phyloP scores from a whole-genome alignment of 192 early-diverging fungal species.

The Umbelopsis sp. region DNA sequence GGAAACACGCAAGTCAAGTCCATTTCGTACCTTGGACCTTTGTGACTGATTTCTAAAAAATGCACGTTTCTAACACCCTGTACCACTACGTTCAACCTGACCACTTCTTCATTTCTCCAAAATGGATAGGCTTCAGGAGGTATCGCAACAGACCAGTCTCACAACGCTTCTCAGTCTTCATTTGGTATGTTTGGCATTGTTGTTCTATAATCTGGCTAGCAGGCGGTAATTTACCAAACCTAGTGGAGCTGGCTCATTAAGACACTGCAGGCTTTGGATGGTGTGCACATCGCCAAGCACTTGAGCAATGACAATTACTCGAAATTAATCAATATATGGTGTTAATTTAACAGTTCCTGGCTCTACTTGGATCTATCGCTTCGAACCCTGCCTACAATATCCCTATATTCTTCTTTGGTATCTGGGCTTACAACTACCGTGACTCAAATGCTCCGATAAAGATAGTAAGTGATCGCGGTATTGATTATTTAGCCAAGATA shows the following conservation, averaged over 20 bases:
- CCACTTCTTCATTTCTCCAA: background rate
- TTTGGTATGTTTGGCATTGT: constrained; percentile 17
- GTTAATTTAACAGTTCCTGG: constrained; percentile 38
- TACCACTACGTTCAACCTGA: background rate
- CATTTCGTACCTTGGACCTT: background rate
- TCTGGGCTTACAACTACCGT: constrained; percentile 52
- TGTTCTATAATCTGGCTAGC: background rate
- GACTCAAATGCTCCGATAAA: constrained; percentile 54
- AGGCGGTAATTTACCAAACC: too few species aligned
- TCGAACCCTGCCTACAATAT: constrained; percentile 52
- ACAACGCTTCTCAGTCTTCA: constrained; percentile 34
- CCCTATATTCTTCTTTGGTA: constrained; percentile 54
- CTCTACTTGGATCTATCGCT: constrained; percentile 48
- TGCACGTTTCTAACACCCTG: constrained; percentile 2
- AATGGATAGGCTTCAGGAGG: constrained; percentile 31
- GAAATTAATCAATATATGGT: background rate
- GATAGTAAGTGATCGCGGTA: constrained; percentile 30
- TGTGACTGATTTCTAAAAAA: background rate
- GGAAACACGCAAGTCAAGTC: too few species aligned
- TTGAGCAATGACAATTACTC: too few species aligned
- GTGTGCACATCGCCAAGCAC: too few species aligned
- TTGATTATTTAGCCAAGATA: background rate
- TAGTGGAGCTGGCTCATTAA: too few species aligned
- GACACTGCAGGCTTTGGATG: too few species aligned
- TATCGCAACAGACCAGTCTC: constrained; percentile 32